Base-by-base conservation (phyloP, 2,329 filamentous ascomycete species). In the Aspergillus luchuensis region DNA sequence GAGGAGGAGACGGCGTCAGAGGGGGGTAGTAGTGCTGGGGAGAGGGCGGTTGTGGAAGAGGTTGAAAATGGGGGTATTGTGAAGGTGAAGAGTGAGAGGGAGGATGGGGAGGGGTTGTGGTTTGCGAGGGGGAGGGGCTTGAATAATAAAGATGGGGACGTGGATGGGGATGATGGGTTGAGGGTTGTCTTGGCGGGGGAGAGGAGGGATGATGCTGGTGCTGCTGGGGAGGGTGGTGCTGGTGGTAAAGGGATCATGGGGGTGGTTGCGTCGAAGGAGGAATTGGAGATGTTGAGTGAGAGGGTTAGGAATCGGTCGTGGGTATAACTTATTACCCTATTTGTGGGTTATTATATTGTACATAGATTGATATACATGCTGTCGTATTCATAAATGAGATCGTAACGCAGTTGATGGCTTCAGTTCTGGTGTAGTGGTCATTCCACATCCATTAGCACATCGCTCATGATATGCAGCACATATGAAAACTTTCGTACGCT, bases 401-500 rank as follows among this genome's bases (percentile, higher is more conserved):
- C 28, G 28, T 30, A 30, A 30, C 28, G 28, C 28, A 30, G 28
- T 30, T 30, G 33, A 36, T 36, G 10, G 11, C 33, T 15, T 36
- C 10, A 5, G 11, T 5, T 36, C 11, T 36, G 33, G 10, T 36
- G 33, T 43, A 43, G 39, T 43, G 17, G 39, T 74, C 61, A 74
- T 47, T 76, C 73, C 41, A 73, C 69, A 45, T 76, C 73, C 72
- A 76, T 72, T 30, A 76, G 63, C 8, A 75, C 74, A 72, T 84
- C 82, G 66, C 81, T 83, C 82, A 85, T 84, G 28, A 84, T 84
- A 63, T 83, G 80, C 52, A 84, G 67, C 54, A 84, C 81, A 64
- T 82, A 78, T 3, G 78, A 80, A 64, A 83, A 81, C 2, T 81
- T 82, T 58, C 78, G 74, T 47, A 80, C 78, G 63, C 80, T 81